These are phyloP conservation scores for Globisporangium radiosum DNA, from an alignment of 352 stramenopile genomes.

Conservation along the genomic window DNA sequence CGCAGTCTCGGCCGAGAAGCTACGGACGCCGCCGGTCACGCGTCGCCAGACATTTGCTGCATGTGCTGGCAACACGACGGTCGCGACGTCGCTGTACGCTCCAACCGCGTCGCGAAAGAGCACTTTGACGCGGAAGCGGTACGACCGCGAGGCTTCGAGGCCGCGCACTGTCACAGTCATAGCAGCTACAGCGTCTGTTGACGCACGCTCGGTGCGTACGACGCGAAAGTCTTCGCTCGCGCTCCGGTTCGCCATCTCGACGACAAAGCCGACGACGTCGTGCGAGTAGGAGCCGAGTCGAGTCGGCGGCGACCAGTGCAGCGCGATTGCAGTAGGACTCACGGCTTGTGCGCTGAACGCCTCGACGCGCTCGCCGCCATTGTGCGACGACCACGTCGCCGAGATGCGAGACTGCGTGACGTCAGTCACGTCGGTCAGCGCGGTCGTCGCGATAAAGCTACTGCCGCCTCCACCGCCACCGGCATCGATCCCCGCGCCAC, in stretches of 20 bases:
- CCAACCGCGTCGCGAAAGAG: slow-evolving; percentile 34
- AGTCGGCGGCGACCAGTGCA: slow-evolving; percentile 32
- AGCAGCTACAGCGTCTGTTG: slow-evolving; percentile 3
- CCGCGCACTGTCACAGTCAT: slow-evolving; percentile 13
- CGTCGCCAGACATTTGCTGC: slow-evolving; percentile 38
- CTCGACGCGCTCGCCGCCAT: slow-evolving; percentile 18
- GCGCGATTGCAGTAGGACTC: slow-evolving; percentile 29
- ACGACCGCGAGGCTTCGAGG: slow-evolving; percentile 26
- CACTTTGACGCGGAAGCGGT: slow-evolving; percentile 50
- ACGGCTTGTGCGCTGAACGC: slow-evolving; percentile 15
- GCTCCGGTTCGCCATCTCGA: slow-evolving; percentile 60
- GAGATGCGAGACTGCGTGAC: slow-evolving; percentile 6
- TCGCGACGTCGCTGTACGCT: slow-evolving; percentile 25
- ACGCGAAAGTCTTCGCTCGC: slow-evolving; percentile 52
- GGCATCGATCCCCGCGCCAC: slow-evolving; percentile 51
- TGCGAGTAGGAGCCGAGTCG: slow-evolving; percentile 28
- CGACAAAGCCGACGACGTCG: slow-evolving; percentile 33
- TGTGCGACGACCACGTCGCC: slow-evolving; percentile 11
- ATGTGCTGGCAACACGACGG: slow-evolving; percentile 24
- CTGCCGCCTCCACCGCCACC: slow-evolving; percentile 56
- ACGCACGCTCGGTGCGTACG: slow-evolving; percentile 21
- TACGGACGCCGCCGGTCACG: slow-evolving; percentile 18
- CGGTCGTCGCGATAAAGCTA: slow-evolving; percentile 30
- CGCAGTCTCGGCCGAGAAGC: slow-evolving; percentile 25
- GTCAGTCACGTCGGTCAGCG: not conserved